phyloP scores from a whole-genome alignment of 208 protist species.

The Spongospora subterranea region DNA sequence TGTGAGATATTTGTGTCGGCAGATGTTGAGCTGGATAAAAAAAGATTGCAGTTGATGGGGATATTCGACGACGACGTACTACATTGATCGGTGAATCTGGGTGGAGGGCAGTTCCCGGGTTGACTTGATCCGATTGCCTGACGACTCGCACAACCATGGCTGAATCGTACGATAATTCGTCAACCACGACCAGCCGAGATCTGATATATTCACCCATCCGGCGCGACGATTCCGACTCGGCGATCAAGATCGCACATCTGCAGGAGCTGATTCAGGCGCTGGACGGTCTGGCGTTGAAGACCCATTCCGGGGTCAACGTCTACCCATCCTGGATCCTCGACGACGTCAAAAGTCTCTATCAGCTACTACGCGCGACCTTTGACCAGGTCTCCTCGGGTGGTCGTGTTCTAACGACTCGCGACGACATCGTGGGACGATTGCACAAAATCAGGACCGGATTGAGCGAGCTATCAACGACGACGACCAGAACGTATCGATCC shows the following conservation, averaged over 20 bases:
- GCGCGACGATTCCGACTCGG: not conserved
- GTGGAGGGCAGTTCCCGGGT: no score
- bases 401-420: not conserved
- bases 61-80: no score
- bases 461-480: not conserved
- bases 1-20: no score
- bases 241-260: constrained; percentile 27
- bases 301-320: not conserved
- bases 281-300: not conserved
- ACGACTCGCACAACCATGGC: not conserved
- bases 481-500: not conserved
- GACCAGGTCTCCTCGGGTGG: not conserved
- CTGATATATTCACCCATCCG: not conserved
- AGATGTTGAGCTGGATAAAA: no score
- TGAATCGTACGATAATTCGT: not conserved
- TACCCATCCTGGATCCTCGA: not conserved
- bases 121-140: no score
- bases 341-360: constrained; percentile 24
- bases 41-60: no score
- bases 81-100: no score
- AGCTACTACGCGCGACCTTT: not conserved
- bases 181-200: not conserved
- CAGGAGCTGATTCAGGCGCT: constrained; percentile 41
- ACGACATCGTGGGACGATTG: not conserved
- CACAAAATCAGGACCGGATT: not conserved